These are phyloP conservation scores for Colletotrichum spaethianum DNA, from an alignment of 2,329 filamentous ascomycete genomes.

Conservation along the genomic window DNA sequence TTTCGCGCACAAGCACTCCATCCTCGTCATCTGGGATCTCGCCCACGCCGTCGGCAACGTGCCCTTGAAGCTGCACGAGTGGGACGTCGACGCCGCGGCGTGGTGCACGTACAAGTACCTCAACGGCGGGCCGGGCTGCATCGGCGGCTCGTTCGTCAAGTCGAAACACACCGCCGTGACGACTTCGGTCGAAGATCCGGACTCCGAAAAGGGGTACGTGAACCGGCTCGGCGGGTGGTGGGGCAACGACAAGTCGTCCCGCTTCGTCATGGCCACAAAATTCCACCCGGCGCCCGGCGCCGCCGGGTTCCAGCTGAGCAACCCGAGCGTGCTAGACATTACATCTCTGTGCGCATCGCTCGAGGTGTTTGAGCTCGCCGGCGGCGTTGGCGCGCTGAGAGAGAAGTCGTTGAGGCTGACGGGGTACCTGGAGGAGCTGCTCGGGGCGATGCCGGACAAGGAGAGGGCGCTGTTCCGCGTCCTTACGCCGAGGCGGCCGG, in stretches of 20 bases:
- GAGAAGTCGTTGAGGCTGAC: conserved; percentile 78
- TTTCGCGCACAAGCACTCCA: conserved; percentile 79
- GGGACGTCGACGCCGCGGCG: conserved; percentile 91
- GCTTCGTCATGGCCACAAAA: conserved; percentile 87
- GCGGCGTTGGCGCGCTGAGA: conserved; percentile 73
- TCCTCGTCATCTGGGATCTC: conserved; percentile 88
- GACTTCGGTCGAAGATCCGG: conserved; percentile 53
- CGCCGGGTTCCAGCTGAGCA: conserved; percentile 86
- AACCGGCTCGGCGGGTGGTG: conserved; percentile 88
- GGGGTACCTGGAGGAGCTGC: conserved; percentile 77
- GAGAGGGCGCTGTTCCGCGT: conserved; percentile 62
- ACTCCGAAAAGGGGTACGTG: conserved; percentile 65
- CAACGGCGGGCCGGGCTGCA: conserved; percentile 86
- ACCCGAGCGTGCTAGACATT: conserved; percentile 82
- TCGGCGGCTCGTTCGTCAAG: conserved; percentile 86
- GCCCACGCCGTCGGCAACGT: conserved; percentile 91
- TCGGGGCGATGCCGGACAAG: conserved; percentile 54
- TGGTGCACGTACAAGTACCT: conserved; percentile 98
- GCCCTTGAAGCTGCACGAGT: conserved; percentile 83
- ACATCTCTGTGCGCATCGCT: conserved; percentile 80
- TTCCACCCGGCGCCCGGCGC: conserved; percentile 86
- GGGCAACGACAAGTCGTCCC: conserved; percentile 81
- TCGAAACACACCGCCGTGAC: conserved; percentile 76
- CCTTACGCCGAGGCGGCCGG: conserved; percentile 76
- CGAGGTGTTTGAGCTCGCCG: conserved; percentile 77